Conservation (phyloP, 768 basidiomycete species). For the Mycena olivaceomarginata region DNA sequence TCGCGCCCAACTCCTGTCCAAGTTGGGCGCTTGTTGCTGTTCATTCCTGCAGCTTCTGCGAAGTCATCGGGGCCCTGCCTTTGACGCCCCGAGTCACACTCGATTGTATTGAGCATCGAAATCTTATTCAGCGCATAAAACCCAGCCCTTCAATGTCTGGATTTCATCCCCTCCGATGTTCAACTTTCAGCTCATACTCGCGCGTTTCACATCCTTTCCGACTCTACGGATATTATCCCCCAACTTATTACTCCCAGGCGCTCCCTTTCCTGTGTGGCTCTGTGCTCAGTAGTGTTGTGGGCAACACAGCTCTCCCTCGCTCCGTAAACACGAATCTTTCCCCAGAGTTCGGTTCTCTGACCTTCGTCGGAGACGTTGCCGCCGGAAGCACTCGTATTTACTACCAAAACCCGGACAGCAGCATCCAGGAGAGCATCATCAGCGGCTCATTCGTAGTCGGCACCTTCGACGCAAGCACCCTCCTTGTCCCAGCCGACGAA, state of each 20-base stretch:
- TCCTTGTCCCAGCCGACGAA: slow-evolving; percentile 2
- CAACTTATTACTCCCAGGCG: neutral
- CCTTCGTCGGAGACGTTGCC: neutral
- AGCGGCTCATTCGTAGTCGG: neutral
- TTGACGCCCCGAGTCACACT: no score
- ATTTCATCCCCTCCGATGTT: neutral
- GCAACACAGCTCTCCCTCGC: neutral
- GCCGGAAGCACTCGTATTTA: slow-evolving; percentile 1
- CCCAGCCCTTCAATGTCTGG: neutral
- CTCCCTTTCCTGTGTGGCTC: neutral
- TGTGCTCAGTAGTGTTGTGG: neutral
- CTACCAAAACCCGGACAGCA: slow-evolving; percentile 2
- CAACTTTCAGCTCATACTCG: slow-evolving; percentile 3
- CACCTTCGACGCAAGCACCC: neutral
- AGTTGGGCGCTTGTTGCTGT: neutral
- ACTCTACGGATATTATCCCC: neutral
- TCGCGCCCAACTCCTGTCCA: no score
- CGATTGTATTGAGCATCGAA: neutral
- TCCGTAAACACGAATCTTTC: neutral
- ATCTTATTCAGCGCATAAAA: neutral
- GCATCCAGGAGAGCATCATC: slow-evolving; percentile 3
- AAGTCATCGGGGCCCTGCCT: no score
- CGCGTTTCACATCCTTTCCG: neutral
- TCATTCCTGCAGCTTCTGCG: neutral
- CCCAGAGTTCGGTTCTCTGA: slow-evolving; percentile 2